Evolutionary conservation across 2,329 filamentous ascomycete species (phyloP), one percentile per base, ranked within the genome.

Genomic region (Talaromyces sp.): DNA sequence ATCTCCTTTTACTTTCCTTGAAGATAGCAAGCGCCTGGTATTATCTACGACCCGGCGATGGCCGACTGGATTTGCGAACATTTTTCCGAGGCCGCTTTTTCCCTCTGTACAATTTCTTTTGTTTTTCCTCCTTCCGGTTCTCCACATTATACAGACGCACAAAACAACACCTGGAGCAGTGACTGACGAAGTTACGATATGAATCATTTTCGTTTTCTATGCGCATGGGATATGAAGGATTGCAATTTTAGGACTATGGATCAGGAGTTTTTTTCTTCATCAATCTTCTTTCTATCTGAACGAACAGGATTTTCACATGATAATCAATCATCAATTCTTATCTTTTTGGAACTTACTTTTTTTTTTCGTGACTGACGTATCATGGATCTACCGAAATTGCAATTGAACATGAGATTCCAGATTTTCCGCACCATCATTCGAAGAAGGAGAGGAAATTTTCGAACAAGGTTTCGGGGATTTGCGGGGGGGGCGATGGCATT

Each of bases 31-130:
- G n/a, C 31, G 24, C 59, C 35, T 50, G 37, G 3, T 59, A 19
- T 31, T 54, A 19, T 56, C 27, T 52, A 62, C 52, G 27, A 13
- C n/a, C 24, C 33, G 52, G 19, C 10, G 19, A 56, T 19, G 19
- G 11, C n/a, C n/a, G 10, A 37, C 14, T 37, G 9, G n/a, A 24
- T 19, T 16, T 19, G 31, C 31, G 50, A 13, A 54, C 11, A 14
- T 35, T 24, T 39, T 37, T 56, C 13, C 48, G 19, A n/a, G 37
- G 33, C 11, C 52, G 27, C 63, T 69, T 67, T 70, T 65, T 67
- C 67, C 67, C 66, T 67, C 67, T 70, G 67, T 63, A 67, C 66
- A 62, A 61, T 67, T 67, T 68, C 64, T 58, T 68, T 70, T 69
- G 66, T 67, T 67, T 66, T 71, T 65, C 69, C 68, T 60, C 37